These are phyloP conservation scores for Marsdenia floribunda DNA, from an alignment of 257 asterid genomes.

Conservation along the genomic window DNA sequence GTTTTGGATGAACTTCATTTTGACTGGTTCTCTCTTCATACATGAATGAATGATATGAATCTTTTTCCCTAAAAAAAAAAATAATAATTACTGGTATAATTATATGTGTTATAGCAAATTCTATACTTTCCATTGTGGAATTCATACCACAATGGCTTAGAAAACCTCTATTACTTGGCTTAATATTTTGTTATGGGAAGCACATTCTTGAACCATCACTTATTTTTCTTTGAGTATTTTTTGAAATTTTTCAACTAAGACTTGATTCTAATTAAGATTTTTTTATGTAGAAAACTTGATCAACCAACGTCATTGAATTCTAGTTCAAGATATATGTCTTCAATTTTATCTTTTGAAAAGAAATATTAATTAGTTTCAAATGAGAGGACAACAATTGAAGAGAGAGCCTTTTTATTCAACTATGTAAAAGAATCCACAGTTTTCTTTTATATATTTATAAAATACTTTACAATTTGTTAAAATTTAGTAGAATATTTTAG, in stretches of 20 bases:
- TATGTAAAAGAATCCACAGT: too few relatives aligned
- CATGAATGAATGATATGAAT: too few relatives aligned
- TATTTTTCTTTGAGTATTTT: slow-evolving; percentile 4
- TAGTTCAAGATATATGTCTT: slow-evolving; percentile 4
- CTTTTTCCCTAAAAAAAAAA: too few relatives aligned
- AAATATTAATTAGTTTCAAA: slow-evolving; percentile 16
- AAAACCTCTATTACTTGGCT: slow-evolving; percentile 14
- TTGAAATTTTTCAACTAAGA: slow-evolving; percentile 11
- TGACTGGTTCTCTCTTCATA: too few relatives aligned
- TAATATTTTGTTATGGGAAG: slow-evolving; percentile 9
- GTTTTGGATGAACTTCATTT: too few relatives aligned
- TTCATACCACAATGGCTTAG: slow-evolving; percentile 21
- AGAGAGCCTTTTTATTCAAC: slow-evolving; percentile 4
- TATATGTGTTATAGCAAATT: slow-evolving; percentile 12
- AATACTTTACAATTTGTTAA: too few relatives aligned
- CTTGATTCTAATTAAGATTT: not conserved
- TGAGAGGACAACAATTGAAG: slow-evolving; percentile 18
- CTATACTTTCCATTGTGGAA: slow-evolving; percentile 15
- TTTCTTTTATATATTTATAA: too few relatives aligned
- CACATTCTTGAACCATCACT: slow-evolving; percentile 17
- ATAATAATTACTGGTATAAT: slow-evolving; percentile 21
- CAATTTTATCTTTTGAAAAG: slow-evolving; percentile 15
- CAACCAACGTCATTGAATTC: slow-evolving; percentile 12
- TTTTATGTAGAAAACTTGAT: slow-evolving; percentile 5
- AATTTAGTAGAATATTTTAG: too few relatives aligned